These are phyloP conservation scores for Urochloa ruziziensis DNA, from an alignment of 176 grass and related monocot genomes.

Conservation along the genomic window DNA sequence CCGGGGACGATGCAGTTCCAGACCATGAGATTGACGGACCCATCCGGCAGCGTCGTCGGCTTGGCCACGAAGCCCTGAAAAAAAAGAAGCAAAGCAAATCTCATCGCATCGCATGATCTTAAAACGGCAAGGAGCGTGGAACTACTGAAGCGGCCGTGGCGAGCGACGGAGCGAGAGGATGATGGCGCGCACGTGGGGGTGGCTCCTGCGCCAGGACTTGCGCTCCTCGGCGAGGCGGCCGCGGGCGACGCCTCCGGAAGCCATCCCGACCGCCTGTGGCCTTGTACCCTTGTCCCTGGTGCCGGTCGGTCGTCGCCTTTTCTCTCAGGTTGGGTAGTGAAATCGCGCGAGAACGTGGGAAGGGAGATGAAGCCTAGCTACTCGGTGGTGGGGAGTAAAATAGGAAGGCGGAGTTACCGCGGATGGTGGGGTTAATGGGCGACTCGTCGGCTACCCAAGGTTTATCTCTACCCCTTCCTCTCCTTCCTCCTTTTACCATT, in stretches of 20 bases:
- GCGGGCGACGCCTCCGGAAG: slow-evolving; percentile 62
- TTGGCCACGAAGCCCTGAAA: slow-evolving; percentile 81
- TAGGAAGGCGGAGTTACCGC: neutral
- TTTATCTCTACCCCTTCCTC: neutral
- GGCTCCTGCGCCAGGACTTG: slow-evolving; percentile 85
- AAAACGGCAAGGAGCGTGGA: neutral
- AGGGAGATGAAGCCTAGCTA: neutral
- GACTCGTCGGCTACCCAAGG: neutral
- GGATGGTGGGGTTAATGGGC: no score
- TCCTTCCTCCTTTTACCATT: neutral
- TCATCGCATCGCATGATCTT: neutral
- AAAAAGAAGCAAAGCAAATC: neutral
- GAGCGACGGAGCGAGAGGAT: neutral
- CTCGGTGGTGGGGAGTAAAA: neutral
- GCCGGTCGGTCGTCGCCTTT: neutral
- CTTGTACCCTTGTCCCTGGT: no score
- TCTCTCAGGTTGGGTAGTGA: neutral
- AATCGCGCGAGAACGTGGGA: neutral
- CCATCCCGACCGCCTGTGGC: slow-evolving; percentile 22
- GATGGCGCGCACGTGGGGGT: slow-evolving; percentile 50
- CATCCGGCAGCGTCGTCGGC: slow-evolving; percentile 70
- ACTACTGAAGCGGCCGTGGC: neutral
- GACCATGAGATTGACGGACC: slow-evolving; percentile 70
- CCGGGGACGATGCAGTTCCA: slow-evolving; percentile 81
- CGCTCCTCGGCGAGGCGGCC: slow-evolving; percentile 77